Conservation (phyloP, 306 rosid genomes). For the Prunus padus region DNA sequence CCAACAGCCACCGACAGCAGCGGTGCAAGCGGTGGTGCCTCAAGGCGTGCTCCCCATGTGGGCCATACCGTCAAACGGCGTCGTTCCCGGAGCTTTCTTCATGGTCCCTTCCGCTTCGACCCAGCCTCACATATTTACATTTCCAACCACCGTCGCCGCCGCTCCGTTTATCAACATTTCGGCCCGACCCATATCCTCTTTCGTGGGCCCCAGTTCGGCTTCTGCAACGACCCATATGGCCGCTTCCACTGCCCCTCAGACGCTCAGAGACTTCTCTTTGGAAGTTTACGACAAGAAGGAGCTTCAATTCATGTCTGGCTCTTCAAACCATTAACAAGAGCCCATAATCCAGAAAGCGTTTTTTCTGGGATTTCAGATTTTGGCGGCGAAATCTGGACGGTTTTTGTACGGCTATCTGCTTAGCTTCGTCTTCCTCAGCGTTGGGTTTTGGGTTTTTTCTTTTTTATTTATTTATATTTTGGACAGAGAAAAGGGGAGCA, state of each 20-base stretch:
- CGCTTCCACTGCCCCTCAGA: constrained; percentile 31
- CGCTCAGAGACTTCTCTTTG: constrained; percentile 62
- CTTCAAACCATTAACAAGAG: constrained; percentile 45
- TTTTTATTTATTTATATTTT: accelerated
- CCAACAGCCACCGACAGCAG: constrained; percentile 1
- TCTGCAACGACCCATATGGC: neutral
- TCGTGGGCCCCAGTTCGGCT: constrained; percentile 35
- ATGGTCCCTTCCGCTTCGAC: constrained; percentile 47
- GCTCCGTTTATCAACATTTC: constrained; percentile 35
- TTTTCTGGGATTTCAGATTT: neutral
- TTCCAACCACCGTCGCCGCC: constrained; percentile 22
- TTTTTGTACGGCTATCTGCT: neutral
- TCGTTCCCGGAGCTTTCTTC: constrained; percentile 52
- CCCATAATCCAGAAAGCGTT: neutral
- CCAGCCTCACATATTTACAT: constrained; percentile 53
- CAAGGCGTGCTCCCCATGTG: constrained; percentile 65
- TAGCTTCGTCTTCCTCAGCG: neutral
- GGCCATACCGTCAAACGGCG: constrained; percentile 59
- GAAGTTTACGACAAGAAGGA: constrained; percentile 67
- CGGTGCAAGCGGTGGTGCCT: constrained; percentile 19
- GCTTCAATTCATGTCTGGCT: constrained; percentile 64
- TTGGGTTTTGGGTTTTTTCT: neutral
- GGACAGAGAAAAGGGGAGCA: constrained; percentile 27
- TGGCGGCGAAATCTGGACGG: neutral
- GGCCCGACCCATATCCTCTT: constrained; percentile 55